Percentiles rank a stretch among this genome's conserved stretches.
These are phyloP conservation scores for Ophiostoma populinum DNA, from an alignment of 2,329 filamentous ascomycete species.

Conservation along the genomic window DNA sequence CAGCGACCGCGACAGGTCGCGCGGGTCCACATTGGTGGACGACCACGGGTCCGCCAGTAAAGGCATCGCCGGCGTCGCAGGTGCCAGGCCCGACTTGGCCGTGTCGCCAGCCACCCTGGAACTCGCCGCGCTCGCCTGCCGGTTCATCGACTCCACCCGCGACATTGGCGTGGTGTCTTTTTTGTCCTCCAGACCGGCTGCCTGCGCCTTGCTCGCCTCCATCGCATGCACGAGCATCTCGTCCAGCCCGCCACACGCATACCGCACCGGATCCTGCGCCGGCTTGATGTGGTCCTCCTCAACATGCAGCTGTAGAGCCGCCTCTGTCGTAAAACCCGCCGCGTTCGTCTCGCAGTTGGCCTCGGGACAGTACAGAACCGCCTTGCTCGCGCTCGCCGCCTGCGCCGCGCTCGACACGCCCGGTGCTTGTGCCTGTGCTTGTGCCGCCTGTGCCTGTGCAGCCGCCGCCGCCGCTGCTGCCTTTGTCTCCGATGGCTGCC, in stretches of 20 bases:
- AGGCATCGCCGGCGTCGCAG: slow-evolving; percentile 11
- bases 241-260: slow-evolving; percentile 31
- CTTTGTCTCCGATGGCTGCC: slow-evolving; percentile 15
- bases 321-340: slow-evolving; percentile 34
- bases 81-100: slow-evolving; percentile 13
- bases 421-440: slow-evolving; percentile 12
- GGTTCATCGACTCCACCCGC: slow-evolving; percentile 32
- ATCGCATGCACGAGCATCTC: slow-evolving; percentile 32
- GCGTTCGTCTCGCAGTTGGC: slow-evolving; percentile 33
- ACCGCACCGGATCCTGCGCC: slow-evolving; percentile 35
- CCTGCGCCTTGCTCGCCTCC: slow-evolving; percentile 26
- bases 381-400: slow-evolving; percentile 18
- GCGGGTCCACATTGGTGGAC: slow-evolving; percentile 34
- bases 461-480: slow-evolving; percentile 1
- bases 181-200: too few relatives aligned
- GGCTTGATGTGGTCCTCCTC: slow-evolving; percentile 44
- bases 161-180: slow-evolving; percentile 37
- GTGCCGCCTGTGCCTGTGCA: slow-evolving; percentile 7
- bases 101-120: slow-evolving; percentile 18
- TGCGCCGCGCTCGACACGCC: neutral
- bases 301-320: slow-evolving; percentile 33
- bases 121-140: slow-evolving; percentile 25
- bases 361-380: slow-evolving; percentile 33
- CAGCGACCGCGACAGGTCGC: slow-evolving; percentile 27
- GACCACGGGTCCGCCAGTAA: slow-evolving; percentile 14